Percentiles rank a stretch among this genome's conserved stretches.
phyloP scores from a whole-genome alignment of 2,329 filamentous ascomycete species.

The Fusarium annulatum region DNA sequence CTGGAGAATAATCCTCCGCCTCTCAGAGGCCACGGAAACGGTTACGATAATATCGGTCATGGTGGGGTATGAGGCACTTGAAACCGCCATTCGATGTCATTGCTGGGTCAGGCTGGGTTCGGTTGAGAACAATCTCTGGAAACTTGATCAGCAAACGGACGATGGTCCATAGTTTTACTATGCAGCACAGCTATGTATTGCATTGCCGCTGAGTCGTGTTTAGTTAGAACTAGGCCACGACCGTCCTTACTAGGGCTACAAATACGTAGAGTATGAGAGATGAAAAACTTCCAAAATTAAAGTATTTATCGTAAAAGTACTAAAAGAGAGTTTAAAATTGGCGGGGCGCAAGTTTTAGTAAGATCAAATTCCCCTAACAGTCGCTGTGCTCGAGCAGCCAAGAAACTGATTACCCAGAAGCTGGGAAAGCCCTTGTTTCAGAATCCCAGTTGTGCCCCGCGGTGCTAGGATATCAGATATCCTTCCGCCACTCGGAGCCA shows the following conservation, averaged over 20 bases:
- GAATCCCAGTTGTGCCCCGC: conserved; percentile 23
- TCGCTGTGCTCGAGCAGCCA: background rate
- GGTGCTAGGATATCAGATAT: conserved; percentile 13
- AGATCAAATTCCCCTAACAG: background rate
- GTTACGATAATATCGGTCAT: conserved; percentile 32
- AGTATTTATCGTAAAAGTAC: background rate
- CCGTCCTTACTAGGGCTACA: background rate
- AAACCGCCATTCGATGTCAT: conserved; percentile 41
- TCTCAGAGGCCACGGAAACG: conserved; percentile 17
- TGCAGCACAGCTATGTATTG: background rate
- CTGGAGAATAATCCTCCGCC: conserved; percentile 27
- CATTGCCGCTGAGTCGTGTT: background rate
- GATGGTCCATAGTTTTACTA: conserved; percentile 8
- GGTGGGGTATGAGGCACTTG: conserved; percentile 40
- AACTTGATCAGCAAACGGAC: conserved; percentile 16
- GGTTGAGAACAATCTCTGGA: conserved; percentile 10
- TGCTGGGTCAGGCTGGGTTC: background rate
- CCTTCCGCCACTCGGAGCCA: conserved; percentile 37
- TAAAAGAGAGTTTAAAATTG: conserved; percentile 3
- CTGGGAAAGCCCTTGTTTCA: conserved; percentile 35
- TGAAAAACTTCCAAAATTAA: background rate
- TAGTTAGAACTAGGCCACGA: background rate
- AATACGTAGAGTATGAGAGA: background rate
- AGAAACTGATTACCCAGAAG: conserved; percentile 14
- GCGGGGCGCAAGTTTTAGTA: background rate